phyloP scores from a whole-genome alignment of 1,139 yeast species.

The Yamadazyma pseudoaaseri region DNA sequence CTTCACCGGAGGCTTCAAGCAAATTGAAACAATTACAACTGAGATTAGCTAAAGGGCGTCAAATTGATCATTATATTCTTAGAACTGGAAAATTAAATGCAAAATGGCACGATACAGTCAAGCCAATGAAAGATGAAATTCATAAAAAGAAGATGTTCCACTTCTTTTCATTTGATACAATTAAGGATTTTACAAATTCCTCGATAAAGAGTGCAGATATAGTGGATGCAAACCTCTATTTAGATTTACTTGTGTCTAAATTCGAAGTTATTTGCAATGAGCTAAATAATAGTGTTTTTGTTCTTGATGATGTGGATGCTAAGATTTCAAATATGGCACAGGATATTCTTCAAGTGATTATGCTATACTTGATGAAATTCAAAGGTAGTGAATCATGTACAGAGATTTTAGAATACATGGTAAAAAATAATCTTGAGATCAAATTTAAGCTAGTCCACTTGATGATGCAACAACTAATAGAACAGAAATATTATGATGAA shows the following conservation, averaged over 20 bases:
- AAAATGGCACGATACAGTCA: constrained; percentile 36
- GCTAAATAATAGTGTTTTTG: constrained; percentile 11
- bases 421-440: constrained; percentile 26
- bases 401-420: constrained; percentile 34
- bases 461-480: constrained; percentile 29
- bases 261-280: constrained; percentile 29
- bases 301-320: constrained; percentile 15
- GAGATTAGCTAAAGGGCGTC: constrained; percentile 27
- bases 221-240: constrained; percentile 32
- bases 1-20: constrained; percentile 22
- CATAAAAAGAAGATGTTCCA: constrained; percentile 29
- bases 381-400: constrained; percentile 35
- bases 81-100: constrained; percentile 39
- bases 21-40: constrained; percentile 22
- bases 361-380: constrained; percentile 37
- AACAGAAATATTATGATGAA: constrained; percentile 31
- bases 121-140: constrained; percentile 14
- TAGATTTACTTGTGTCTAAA: constrained; percentile 35
- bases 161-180: constrained; percentile 30
- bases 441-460: constrained; percentile 23
- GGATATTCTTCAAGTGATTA: constrained; percentile 25
- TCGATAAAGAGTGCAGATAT: constrained; percentile 29
- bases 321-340: constrained; percentile 24
- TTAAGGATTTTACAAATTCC: constrained; percentile 22
- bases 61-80: constrained; percentile 31